Conservation (phyloP, 1,284 basidiomycete genomes). For the Clitocybe nebularis region DNA sequence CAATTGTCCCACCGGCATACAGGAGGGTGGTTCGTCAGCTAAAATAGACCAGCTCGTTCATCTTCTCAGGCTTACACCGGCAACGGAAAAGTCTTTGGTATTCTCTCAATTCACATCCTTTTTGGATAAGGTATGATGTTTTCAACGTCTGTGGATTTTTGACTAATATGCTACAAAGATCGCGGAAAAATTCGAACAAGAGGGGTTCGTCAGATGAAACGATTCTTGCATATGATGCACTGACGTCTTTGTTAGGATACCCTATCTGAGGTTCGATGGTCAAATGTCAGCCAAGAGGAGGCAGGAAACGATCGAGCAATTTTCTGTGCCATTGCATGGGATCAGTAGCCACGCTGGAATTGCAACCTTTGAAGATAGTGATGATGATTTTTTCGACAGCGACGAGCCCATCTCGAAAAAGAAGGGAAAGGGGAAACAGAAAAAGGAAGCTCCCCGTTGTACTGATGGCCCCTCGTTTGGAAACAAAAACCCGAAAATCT, state of each 20-base stretch:
- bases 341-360: slow-evolving; percentile 30
- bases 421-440: no score
- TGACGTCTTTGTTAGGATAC: slow-evolving; percentile 48
- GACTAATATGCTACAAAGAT: slow-evolving; percentile 45
- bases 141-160: slow-evolving; percentile 1
- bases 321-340: slow-evolving; percentile 51
- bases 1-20: slow-evolving; percentile 40
- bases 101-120: slow-evolving; percentile 87
- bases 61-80: slow-evolving; percentile 65
- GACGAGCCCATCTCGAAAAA: no score
- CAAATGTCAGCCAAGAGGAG: slow-evolving; percentile 74
- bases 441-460: slow-evolving; percentile 29
- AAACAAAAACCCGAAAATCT: slow-evolving; percentile 66
- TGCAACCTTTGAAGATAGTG: slow-evolving; percentile 24
- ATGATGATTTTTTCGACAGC: slow-evolving; percentile 41
- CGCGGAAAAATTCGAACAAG: slow-evolving; percentile 60
- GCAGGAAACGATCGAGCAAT: slow-evolving; percentile 74
- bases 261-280: slow-evolving; percentile 79
- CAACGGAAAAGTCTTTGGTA: slow-evolving; percentile 73
- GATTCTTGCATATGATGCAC: slow-evolving; percentile 10
- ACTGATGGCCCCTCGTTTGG: no score
- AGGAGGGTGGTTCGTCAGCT: slow-evolving; percentile 64
- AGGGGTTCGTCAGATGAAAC: slow-evolving; percentile 40
- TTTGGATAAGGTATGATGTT: slow-evolving; percentile 60
- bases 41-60: slow-evolving; percentile 81